phyloP scores from a whole-genome alignment of 2,329 filamentous ascomycete species.

The Metarhizium brunneum region DNA sequence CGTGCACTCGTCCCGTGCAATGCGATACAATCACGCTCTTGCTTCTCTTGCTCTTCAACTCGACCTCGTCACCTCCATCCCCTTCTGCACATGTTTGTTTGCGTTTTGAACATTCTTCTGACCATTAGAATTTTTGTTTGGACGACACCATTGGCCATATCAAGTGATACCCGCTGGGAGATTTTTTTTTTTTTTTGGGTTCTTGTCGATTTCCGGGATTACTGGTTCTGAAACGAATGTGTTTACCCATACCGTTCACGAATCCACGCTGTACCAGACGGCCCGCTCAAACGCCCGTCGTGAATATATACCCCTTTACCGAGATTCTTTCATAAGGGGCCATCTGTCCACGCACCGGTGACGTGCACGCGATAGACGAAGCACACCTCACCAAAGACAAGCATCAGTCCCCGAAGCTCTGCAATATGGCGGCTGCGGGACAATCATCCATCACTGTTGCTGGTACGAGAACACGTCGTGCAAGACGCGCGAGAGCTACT shows the following conservation, averaged over 20 bases:
- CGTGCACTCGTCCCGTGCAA: neutral
- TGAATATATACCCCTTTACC: neutral
- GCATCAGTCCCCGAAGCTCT: neutral
- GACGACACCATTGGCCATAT: neutral
- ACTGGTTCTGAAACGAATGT: neutral
- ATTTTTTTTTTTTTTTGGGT: neutral
- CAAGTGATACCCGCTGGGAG: neutral
- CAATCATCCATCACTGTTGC: constrained; percentile 50
- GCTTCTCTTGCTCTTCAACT: neutral
- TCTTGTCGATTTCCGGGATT: constrained; percentile 1
- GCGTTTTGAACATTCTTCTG: constrained; percentile 6
- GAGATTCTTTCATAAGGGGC: neutral
- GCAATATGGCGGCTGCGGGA: constrained; percentile 18
- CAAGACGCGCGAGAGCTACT: neutral
- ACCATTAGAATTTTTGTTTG: constrained; percentile 4
- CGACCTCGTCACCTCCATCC: neutral
- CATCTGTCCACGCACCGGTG: neutral
- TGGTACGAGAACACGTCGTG: constrained; percentile 27
- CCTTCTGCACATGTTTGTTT: constrained; percentile 2
- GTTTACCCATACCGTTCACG: neutral
- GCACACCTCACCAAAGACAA: neutral
- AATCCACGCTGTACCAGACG: neutral
- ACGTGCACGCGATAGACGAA: neutral
- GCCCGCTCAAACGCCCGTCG: neutral
- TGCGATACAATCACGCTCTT: neutral